Evolutionary conservation across 1,139 yeast species (phyloP).

Genomic region (Yamadazyma sp.): DNA sequence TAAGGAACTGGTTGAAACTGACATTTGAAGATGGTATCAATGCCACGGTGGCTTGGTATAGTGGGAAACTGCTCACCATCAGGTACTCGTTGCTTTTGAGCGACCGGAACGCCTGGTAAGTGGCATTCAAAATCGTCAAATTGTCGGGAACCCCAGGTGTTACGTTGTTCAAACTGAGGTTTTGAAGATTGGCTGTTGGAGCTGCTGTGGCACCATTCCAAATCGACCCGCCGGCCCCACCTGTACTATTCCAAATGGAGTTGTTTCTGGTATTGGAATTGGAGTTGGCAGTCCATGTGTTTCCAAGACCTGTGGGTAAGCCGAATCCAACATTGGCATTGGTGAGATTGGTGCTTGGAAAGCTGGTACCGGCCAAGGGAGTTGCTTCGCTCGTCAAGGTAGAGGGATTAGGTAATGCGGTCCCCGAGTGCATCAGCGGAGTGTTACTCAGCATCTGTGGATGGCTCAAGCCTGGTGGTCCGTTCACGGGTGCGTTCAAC

Average conservation of each 20-base stretch:
- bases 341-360: not conserved
- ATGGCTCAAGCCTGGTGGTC: slow-evolving; percentile 1
- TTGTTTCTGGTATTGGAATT: slow-evolving; percentile 19
- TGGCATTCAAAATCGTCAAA: slow-evolving; percentile 21
- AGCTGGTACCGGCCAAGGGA: not conserved
- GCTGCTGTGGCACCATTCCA: slow-evolving; percentile 12
- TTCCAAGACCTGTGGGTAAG: not conserved
- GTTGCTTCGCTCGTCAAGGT: not conserved
- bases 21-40: slow-evolving; percentile 28
- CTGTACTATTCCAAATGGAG: slow-evolving; percentile 32
- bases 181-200: not conserved
- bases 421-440: too few species aligned
- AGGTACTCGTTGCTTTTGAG: slow-evolving; percentile 38
- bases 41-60: slow-evolving; percentile 34
- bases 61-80: slow-evolving; percentile 32
- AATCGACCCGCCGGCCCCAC: slow-evolving; percentile 8
- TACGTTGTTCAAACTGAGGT: not conserved
- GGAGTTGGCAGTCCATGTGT: not conserved
- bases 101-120: slow-evolving; percentile 35
- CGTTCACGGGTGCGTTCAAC: not conserved
- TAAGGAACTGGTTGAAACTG: slow-evolving; percentile 43
- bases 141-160: slow-evolving; percentile 5
- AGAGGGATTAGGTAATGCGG: too few species aligned
- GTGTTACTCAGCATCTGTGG: too few species aligned
- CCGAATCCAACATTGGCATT: not conserved